Conservation (phyloP, 306 rosid species). For the Alnus rubra region DNA sequence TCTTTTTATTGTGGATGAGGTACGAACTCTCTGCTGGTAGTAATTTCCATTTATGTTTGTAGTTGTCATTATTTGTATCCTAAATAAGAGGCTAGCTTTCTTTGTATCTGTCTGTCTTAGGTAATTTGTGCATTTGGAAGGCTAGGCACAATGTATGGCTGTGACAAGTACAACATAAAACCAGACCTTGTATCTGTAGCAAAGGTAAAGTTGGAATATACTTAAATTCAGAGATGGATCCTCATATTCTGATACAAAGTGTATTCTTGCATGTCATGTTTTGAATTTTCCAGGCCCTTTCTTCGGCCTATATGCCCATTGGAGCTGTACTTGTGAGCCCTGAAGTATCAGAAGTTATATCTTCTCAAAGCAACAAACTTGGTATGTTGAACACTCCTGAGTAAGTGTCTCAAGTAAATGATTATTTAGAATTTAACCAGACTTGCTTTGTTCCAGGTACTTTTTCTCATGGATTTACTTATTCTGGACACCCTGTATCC, state of each 20-base stretch:
- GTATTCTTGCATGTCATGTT: constrained; percentile 2
- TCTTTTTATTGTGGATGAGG: constrained; percentile 97
- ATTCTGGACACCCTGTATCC: constrained; percentile 87
- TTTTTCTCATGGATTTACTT: constrained; percentile 90
- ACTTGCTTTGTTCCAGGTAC: constrained; percentile 38
- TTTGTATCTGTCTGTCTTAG: constrained; percentile 33
- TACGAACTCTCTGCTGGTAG: constrained; percentile 29
- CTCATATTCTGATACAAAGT: constrained; percentile 4
- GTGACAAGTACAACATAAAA: constrained; percentile 83
- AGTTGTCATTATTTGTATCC: constrained; percentile 12
- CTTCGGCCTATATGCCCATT: constrained; percentile 86
- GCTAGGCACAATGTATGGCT: constrained; percentile 88
- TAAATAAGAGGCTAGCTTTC: constrained; percentile 24
- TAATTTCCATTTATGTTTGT: constrained; percentile 7
- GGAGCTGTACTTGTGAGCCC: constrained; percentile 94
- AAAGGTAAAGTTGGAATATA: constrained; percentile 53
- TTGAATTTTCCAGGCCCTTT: constrained; percentile 70
- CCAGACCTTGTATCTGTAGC: constrained; percentile 94
- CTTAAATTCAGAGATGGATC: constrained; percentile 1
- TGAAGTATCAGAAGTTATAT: constrained; percentile 76
- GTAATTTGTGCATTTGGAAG: constrained; percentile 97
- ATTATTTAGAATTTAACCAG: constrained; percentile 13
- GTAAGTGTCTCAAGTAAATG: constrained; percentile 9
- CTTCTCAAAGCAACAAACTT: constrained; percentile 82
- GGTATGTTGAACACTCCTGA: constrained; percentile 46